These are phyloP conservation scores for Xerophyta viscosa DNA, from an alignment of 106 monocot species.

Conservation along the genomic window DNA sequence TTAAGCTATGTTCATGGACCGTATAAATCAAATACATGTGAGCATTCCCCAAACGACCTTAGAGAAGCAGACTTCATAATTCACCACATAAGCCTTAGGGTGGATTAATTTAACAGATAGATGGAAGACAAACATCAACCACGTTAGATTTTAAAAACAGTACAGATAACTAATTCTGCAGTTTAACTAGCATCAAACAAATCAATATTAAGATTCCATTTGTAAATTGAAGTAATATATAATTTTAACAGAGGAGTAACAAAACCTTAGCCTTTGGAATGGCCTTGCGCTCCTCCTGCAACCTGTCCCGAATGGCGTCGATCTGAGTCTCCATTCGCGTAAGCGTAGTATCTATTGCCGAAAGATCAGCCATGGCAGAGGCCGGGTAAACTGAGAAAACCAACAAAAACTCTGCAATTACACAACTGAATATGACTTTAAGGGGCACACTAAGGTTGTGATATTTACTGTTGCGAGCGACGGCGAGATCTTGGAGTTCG, in stretches of 20 bases:
- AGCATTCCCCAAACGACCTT: no score
- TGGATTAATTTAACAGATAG: no score
- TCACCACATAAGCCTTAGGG: no score
- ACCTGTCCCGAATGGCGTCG: slow-evolving; percentile 52
- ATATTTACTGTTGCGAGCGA: slow-evolving; percentile 81
- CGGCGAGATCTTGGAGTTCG: slow-evolving; percentile 76
- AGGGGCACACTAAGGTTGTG: not conserved
- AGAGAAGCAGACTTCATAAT: no score
- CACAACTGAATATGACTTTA: no score
- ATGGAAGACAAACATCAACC: no score
- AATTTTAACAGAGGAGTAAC: not conserved
- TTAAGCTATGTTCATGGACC: no score
- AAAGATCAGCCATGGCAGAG: slow-evolving; percentile 52
- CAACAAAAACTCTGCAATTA: not conserved
- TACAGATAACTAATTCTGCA: no score
- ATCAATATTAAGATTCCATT: no score
- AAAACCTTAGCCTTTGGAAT: slow-evolving; percentile 83
- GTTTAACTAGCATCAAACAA: no score
- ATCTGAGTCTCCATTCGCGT: slow-evolving; percentile 76
- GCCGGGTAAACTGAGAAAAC: slow-evolving; percentile 55
- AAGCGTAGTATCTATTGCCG: slow-evolving; percentile 48
- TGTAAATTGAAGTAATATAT: not conserved
- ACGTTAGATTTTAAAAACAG: no score
- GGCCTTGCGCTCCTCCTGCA: slow-evolving; percentile 62
- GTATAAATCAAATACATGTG: no score